A percentile compares a stretch with the other conserved stretches of the same genome.
phyloP scores from a whole-genome alignment of 306 rosid genomes.

The Fragaria nilgerrensis region DNA sequence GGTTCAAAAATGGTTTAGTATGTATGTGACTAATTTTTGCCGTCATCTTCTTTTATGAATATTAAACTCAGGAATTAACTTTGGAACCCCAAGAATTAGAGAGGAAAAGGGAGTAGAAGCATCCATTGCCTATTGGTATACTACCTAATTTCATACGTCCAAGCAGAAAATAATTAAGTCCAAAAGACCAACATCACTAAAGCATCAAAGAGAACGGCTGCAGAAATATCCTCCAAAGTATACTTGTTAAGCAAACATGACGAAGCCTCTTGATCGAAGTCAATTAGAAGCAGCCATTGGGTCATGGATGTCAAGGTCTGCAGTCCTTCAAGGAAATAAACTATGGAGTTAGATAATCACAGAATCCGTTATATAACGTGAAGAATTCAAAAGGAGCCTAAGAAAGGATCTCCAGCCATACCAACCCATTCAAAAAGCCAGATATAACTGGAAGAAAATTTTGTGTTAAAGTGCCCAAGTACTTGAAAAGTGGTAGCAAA shows the following conservation, averaged over 20 bases:
- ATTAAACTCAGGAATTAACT: no score
- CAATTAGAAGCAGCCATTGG: conserved; percentile 6
- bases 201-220: neutral
- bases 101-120: neutral
- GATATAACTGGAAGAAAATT: neutral
- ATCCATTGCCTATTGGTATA: neutral
- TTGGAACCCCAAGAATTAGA: neutral
- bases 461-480: neutral
- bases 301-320: conserved; percentile 1
- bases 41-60: no score
- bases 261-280: neutral
- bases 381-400: neutral
- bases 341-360: conserved; percentile 3
- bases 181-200: neutral
- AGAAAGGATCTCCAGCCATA: neutral
- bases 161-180: neutral
- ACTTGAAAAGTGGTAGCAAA: neutral
- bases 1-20: no score
- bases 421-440: conserved; percentile 6
- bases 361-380: neutral
- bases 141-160: neutral
- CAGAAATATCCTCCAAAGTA: neutral
- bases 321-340: neutral
- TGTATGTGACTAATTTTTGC: no score
- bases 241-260: neutral